phyloP scores from a whole-genome alignment of 108 stramenopile species.

The Epithemia pelagica region DNA sequence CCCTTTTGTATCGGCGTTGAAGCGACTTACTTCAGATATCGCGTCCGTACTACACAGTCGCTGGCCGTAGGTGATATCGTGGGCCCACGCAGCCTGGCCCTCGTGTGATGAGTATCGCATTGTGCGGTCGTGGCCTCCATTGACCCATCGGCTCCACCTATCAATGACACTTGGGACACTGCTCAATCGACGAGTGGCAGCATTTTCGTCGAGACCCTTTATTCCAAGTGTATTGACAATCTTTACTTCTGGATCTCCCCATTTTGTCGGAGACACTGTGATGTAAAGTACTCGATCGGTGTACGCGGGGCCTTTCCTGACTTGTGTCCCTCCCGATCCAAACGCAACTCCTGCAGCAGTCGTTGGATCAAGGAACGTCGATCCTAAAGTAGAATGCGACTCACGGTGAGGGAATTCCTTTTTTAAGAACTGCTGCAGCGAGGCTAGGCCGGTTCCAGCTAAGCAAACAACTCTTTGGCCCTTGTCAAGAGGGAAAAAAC shows the following conservation, averaged over 20 bases:
- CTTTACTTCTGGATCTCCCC: conserved; percentile 39
- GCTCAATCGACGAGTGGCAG: conserved; percentile 19
- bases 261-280: conserved; percentile 50
- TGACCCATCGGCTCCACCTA: conserved; percentile 40
- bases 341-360: conserved; percentile 83
- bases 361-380: conserved; percentile 80
- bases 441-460: conserved; percentile 67
- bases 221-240: conserved; percentile 78
- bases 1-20: conserved; percentile 75
- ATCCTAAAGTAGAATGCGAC: conserved; percentile 71
- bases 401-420: conserved; percentile 70
- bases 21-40: conserved; percentile 47
- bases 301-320: conserved; percentile 75
- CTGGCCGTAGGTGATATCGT: conserved; percentile 52
- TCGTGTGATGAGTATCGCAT: conserved; percentile 38
- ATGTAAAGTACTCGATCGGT: conserved; percentile 69
- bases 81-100: conserved; percentile 14
- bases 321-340: conserved; percentile 75
- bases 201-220: conserved; percentile 37
- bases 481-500: conserved; percentile 73
- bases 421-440: conserved; percentile 36
- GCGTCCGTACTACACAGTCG: conserved; percentile 32
- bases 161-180: conserved; percentile 50
- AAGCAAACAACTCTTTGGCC: conserved; percentile 69
- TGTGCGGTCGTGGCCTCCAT: conserved; percentile 34